phyloP scores from a whole-genome alignment of 139 green algal species.

The Raphidocelis subcapitata region DNA sequence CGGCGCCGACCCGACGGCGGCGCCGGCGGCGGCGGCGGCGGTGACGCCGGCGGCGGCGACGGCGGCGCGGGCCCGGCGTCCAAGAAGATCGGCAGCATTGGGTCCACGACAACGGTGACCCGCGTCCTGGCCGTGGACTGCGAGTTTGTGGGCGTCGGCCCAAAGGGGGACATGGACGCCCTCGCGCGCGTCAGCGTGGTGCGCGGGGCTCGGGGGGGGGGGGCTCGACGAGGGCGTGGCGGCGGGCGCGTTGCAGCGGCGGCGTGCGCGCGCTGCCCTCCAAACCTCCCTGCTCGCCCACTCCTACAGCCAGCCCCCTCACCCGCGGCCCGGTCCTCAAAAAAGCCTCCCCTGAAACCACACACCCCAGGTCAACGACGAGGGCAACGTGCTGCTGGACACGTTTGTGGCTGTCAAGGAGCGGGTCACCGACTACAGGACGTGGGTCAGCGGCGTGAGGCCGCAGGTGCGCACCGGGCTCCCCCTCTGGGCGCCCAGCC shows the following conservation, averaged over 20 bases:
- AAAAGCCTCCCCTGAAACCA: too few species aligned
- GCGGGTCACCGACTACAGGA: slow-evolving; percentile 81
- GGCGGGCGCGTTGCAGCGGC: not conserved
- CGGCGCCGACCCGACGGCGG: not conserved
- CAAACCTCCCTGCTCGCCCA: too few species aligned
- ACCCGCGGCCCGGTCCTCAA: too few species aligned
- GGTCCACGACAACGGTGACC: slow-evolving; percentile 20
- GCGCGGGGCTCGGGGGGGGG: slow-evolving; percentile 1
- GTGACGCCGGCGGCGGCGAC: not conserved
- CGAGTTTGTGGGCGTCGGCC: slow-evolving; percentile 95
- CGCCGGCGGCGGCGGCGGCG: not conserved
- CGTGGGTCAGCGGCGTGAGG: slow-evolving; percentile 55
- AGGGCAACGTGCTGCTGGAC: slow-evolving; percentile 79
- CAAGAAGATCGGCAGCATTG: slow-evolving; percentile 9
- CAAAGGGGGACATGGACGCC: slow-evolving; percentile 44
- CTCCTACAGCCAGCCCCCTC: too few species aligned
- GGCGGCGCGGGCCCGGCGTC: not conserved
- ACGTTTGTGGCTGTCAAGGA: slow-evolving; percentile 67
- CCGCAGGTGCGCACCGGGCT: slow-evolving; percentile 24
- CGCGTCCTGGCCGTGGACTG: slow-evolving; percentile 89
- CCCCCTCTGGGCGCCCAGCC: slow-evolving; percentile 36
- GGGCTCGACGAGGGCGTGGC: too few species aligned
- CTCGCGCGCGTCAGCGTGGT: slow-evolving; percentile 76
- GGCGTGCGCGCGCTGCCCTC: too few species aligned
- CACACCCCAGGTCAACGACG: slow-evolving; percentile 63